Evolutionary conservation across 768 basidiomycete genomes (phyloP).

Genomic region (Trametes coccinea): DNA sequence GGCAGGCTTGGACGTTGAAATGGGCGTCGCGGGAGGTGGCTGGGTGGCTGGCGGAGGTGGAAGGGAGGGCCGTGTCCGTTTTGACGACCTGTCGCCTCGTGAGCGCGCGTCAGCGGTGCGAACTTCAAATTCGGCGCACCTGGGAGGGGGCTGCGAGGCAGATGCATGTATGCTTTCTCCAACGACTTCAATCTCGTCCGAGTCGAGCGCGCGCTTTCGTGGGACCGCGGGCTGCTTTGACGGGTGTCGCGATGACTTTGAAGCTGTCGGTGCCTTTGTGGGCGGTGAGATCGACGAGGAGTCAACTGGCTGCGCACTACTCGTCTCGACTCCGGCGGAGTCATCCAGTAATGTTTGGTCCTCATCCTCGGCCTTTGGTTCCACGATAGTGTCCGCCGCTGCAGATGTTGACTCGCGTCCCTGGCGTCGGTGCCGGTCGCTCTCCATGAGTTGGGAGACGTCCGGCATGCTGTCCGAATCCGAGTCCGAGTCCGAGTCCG

Average conservation of each 20-base stretch:
- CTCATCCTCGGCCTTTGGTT: background rate
- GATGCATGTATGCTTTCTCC: background rate
- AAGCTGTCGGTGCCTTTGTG: background rate
- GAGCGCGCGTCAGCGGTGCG: no score
- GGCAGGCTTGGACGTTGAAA: no score
- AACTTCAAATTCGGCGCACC: background rate
- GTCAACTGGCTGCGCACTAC: no score
- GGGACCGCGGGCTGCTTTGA: background rate
- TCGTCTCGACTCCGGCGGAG: background rate
- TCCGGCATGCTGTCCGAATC: conserved; percentile 1
- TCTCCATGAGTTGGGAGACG: background rate
- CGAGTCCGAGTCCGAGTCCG: background rate
- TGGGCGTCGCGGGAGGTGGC: no score
- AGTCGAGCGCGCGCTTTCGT: background rate
- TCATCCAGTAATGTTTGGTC: no score
- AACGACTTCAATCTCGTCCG: background rate
- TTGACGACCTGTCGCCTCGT: no score
- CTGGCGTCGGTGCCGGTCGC: background rate
- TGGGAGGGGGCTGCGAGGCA: conserved; percentile 1
- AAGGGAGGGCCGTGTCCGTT: no score
- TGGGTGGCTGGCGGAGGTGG: no score
- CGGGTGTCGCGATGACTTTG: background rate
- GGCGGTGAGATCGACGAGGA: no score
- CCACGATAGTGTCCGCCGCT: background rate
- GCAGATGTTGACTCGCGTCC: background rate